Evolutionary conservation across 148 eudicot species (phyloP).

Genomic region (Rhododendron molle): DNA sequence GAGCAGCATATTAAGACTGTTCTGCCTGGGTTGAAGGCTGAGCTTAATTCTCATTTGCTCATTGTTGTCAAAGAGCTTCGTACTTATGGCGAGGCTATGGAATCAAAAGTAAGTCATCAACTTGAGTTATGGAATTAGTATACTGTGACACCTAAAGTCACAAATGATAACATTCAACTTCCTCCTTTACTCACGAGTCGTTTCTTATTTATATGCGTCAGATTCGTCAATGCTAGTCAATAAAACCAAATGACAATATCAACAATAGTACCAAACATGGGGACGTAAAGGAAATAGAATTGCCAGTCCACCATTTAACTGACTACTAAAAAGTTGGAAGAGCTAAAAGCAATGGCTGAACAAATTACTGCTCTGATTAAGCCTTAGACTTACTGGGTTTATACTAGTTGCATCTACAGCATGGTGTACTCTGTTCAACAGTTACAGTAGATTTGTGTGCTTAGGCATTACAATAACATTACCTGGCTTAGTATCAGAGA

Average conservation of each 20-base stretch:
- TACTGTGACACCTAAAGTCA: background rate
- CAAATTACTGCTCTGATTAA: background rate
- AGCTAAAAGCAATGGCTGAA: background rate
- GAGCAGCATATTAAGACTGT: conserved; percentile 41
- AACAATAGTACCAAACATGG: background rate
- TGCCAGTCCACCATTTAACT: background rate
- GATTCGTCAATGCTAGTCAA: background rate
- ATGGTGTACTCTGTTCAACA: background rate
- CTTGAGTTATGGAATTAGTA: background rate
- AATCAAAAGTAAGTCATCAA: conserved; percentile 31
- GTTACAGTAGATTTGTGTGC: background rate
- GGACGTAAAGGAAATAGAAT: background rate
- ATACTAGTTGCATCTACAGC: background rate
- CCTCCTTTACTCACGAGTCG: background rate
- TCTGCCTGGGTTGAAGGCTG: conserved; percentile 45
- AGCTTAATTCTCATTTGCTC: conserved; percentile 32
- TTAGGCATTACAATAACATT: background rate
- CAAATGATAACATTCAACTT: background rate
- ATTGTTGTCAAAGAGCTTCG: conserved; percentile 37
- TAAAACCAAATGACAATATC: background rate
- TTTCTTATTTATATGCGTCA: background rate
- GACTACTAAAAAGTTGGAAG: background rate
- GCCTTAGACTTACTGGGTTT: background rate
- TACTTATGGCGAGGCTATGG: conserved; percentile 40
- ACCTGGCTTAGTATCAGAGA: background rate